phyloP scores from a whole-genome alignment of 106 monocot genomes.

The Dioscorea dumetorum region DNA sequence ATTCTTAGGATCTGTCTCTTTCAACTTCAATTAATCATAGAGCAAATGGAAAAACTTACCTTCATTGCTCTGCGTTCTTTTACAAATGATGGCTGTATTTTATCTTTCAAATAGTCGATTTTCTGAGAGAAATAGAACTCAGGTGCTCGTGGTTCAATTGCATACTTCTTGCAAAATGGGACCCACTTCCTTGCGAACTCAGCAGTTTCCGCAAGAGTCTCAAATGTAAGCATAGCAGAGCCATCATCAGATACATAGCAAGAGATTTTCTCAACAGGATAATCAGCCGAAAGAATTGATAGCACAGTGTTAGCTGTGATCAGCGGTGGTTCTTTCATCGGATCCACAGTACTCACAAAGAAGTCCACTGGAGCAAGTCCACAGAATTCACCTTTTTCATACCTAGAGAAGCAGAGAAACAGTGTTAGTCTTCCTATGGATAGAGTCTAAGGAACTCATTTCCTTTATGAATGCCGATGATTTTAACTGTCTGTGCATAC shows the following conservation, averaged over 20 bases:
- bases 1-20: neutral
- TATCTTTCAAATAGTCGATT: constrained; percentile 96
- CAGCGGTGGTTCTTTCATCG: constrained; percentile 88
- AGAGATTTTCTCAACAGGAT: constrained; percentile 92
- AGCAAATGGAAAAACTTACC: constrained; percentile 24
- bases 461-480: no score
- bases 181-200: constrained; percentile 98
- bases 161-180: constrained; percentile 92
- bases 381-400: constrained; percentile 59
- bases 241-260: constrained; percentile 99
- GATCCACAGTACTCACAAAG: constrained; percentile 98
- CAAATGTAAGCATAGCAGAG: constrained; percentile 88
- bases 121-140: constrained; percentile 98
- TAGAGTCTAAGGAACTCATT: no score
- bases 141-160: constrained; percentile 86
- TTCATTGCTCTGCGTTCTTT: constrained; percentile 98
- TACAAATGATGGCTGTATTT: constrained; percentile 92
- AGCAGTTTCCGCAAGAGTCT: constrained; percentile 79
- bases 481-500: constrained; percentile 17
- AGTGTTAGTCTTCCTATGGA: neutral
- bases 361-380: constrained; percentile 82
- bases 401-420: constrained; percentile 34
- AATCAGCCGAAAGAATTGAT: constrained; percentile 94
- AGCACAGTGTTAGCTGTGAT: constrained; percentile 95
- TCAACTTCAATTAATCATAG: neutral